phyloP scores from a whole-genome alignment of 768 basidiomycete species.

The Suillus spraguei region DNA sequence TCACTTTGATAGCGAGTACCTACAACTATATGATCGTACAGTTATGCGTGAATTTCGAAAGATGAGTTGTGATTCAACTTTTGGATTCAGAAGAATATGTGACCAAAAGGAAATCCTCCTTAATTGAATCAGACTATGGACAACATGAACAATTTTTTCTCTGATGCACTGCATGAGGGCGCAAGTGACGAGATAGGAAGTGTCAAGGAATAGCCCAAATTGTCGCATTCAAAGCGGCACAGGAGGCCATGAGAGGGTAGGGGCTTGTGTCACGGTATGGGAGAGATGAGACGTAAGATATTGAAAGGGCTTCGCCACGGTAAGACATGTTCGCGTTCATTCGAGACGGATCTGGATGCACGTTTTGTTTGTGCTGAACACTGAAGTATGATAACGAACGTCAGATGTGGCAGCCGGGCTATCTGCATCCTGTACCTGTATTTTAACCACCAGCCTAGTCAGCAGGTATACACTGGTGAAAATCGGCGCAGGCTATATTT shows the following conservation, averaged over 20 bases:
- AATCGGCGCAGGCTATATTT: not conserved
- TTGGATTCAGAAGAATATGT: not conserved
- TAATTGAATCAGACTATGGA: not conserved
- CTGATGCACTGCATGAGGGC: not conserved
- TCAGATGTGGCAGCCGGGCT: no score
- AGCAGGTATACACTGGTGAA: not conserved
- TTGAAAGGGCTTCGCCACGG: not conserved
- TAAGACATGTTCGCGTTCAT: not conserved
- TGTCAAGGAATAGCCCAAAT: not conserved
- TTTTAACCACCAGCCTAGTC: not conserved
- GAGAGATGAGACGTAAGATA: no score
- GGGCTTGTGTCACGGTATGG: not conserved
- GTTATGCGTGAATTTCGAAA: not conserved
- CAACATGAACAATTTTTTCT: not conserved
- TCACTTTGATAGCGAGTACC: not conserved
- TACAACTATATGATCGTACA: not conserved
- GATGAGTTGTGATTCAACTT: not conserved
- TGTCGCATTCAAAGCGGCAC: not conserved
- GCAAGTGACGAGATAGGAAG: not conserved
- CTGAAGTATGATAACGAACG: not conserved
- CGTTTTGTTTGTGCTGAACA: not conserved
- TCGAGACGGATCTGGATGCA: not conserved
- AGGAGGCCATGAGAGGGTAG: not conserved
- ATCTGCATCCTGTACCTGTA: not conserved
- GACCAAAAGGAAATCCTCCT: not conserved